Conservation (phyloP, 169 alveolate genomes). For the Cyclospora cayetanensis region DNA sequence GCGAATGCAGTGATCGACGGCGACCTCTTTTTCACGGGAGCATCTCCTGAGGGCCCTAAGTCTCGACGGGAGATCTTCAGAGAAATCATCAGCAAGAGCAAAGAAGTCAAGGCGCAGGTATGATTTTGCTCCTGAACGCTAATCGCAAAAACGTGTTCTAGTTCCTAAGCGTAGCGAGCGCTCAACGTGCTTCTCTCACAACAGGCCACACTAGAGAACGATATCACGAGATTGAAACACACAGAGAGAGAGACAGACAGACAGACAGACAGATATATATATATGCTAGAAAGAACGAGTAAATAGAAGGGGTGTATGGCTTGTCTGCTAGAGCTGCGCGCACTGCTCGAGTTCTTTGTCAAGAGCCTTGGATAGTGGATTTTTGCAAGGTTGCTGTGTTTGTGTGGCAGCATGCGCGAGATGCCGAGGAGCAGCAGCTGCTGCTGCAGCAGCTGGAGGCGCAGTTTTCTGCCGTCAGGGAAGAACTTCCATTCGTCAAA, state of each 20-base stretch:
- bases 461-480: constrained; percentile 16
- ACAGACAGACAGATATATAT: no score
- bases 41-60: background rate
- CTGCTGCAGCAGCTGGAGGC: background rate
- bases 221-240: no score
- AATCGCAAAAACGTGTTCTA: background rate
- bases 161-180: no score
- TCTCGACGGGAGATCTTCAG: constrained; percentile 16
- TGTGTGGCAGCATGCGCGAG: constrained; percentile 13
- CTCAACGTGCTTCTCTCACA: no score
- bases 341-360: background rate
- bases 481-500: background rate
- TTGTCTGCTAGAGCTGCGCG: background rate
- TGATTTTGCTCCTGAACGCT: background rate
- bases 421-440: constrained; percentile 47
- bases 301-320: background rate
- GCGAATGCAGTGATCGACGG: background rate
- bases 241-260: no score
- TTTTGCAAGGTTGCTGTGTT: background rate
- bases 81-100: constrained; percentile 38
- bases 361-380: background rate
- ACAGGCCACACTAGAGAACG: no score
- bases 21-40: constrained; percentile 24
- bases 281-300: no score
- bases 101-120: constrained; percentile 31